These are phyloP conservation scores for Claviceps sp. DNA, from an alignment of 2,329 filamentous ascomycete species.

Conservation along the genomic window DNA sequence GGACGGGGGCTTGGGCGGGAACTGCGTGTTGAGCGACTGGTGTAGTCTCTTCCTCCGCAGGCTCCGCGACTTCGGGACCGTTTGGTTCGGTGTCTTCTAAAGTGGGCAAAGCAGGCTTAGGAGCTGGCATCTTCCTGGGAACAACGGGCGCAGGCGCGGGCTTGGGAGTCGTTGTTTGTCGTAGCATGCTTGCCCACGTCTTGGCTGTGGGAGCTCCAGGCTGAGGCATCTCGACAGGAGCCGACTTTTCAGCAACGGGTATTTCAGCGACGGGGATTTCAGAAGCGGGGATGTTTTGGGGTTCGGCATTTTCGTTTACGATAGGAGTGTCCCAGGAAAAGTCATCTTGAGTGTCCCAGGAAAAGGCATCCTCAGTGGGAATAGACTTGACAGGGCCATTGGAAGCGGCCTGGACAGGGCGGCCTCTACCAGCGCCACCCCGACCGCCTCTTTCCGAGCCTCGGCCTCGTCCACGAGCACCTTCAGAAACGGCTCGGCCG, in stretches of 20 bases:
- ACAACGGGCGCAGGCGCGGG: constrained; percentile 20
- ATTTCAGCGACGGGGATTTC: constrained; percentile 4
- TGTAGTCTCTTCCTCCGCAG: constrained; percentile 22
- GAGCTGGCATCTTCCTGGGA: constrained; percentile 13
- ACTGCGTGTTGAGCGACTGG: constrained; percentile 20
- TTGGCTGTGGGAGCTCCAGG: constrained; percentile 31
- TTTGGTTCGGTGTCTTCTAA: constrained; percentile 17
- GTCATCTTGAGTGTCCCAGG: constrained; percentile 24
- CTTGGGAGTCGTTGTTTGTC: constrained; percentile 44
- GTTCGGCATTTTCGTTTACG: no score
- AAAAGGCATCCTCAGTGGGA: constrained; percentile 54
- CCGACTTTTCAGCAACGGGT: constrained; percentile 17
- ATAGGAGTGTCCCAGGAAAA: no score
- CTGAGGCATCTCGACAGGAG: constrained; percentile 24
- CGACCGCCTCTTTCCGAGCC: constrained; percentile 50
- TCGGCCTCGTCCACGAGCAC: constrained; percentile 47
- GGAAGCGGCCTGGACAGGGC: constrained; percentile 40
- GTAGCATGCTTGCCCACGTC: constrained; percentile 68
- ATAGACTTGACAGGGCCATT: constrained; percentile 54
- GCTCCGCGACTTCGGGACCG: constrained; percentile 22
- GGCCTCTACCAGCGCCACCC: constrained; percentile 42
- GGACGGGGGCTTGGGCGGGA: constrained; percentile 10
- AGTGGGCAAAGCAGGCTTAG: constrained; percentile 26
- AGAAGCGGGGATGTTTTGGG: no score
- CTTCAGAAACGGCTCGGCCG: constrained; percentile 47